These are phyloP conservation scores for Colletotrichum truncatum DNA, from an alignment of 2,329 filamentous ascomycete species.

Conservation along the genomic window DNA sequence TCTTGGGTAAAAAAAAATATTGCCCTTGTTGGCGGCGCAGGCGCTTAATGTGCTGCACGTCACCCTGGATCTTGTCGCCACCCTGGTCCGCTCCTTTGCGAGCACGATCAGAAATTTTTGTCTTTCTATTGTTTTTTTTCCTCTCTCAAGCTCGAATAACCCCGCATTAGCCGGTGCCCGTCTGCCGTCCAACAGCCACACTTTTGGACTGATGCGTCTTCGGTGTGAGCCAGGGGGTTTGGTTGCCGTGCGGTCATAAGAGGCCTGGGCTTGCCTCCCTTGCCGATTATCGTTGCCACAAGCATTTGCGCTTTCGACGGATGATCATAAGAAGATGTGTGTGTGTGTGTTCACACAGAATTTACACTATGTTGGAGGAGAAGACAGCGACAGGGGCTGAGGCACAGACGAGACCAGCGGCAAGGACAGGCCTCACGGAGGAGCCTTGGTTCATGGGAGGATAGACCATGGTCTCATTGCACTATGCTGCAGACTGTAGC, in stretches of 20 bases:
- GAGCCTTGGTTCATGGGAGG: conserved; percentile 15
- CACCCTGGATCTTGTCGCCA: conserved; percentile 23
- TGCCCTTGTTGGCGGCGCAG: conserved; percentile 15
- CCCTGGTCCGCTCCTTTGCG: conserved; percentile 2
- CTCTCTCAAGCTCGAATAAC: background rate
- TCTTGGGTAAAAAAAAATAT: background rate
- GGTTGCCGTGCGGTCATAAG: background rate
- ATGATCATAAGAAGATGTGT: too few species aligned
- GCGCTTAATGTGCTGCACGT: conserved; percentile 28
- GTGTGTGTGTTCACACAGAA: background rate
- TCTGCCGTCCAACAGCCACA: conserved; percentile 9
- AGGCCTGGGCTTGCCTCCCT: background rate
- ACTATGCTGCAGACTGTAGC: conserved; percentile 5
- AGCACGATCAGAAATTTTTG: conserved; percentile 18
- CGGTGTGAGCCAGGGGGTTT: background rate
- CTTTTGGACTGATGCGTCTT: conserved; percentile 20
- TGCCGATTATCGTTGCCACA: background rate
- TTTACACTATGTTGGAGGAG: background rate
- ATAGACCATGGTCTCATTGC: conserved; percentile 13
- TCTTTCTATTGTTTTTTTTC: background rate
- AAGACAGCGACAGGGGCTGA: background rate
- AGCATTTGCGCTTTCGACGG: background rate
- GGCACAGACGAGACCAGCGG: background rate
- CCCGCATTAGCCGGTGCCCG: conserved; percentile 15
- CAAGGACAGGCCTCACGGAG: conserved; percentile 24